Conservation (phyloP, 2,329 filamentous ascomycete genomes). For the Verticillium zaregamsianum region DNA sequence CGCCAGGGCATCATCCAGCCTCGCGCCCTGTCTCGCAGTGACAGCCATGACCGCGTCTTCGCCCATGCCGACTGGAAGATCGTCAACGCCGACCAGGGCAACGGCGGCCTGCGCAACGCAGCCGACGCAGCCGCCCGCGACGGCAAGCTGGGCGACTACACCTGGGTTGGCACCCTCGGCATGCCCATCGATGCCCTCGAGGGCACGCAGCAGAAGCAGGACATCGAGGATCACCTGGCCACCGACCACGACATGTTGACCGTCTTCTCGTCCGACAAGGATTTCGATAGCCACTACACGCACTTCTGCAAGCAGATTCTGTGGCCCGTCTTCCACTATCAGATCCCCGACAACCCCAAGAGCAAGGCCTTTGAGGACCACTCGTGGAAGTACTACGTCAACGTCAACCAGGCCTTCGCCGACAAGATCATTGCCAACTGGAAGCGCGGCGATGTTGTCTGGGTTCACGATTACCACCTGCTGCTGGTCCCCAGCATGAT, state of each 20-base stretch:
- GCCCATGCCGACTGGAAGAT: constrained; percentile 79
- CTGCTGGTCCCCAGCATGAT: constrained; percentile 86
- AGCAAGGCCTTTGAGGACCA: constrained; percentile 98
- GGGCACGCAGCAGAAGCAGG: constrained; percentile 68
- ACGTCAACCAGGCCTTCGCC: constrained; percentile 88
- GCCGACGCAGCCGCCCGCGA: constrained; percentile 72
- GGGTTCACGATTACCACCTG: constrained; percentile 95
- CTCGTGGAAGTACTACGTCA: constrained; percentile 92
- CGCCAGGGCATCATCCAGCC: constrained; percentile 57
- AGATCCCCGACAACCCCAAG: constrained; percentile 95
- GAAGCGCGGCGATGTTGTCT: constrained; percentile 89
- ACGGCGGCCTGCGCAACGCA: constrained; percentile 87
- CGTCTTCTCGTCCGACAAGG: constrained; percentile 83
- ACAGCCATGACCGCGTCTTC: constrained; percentile 66
- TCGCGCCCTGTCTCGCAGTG: constrained; percentile 45
- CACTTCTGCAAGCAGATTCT: constrained; percentile 98
- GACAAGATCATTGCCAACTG: constrained; percentile 87
- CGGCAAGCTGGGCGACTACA: constrained; percentile 67
- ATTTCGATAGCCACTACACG: constrained; percentile 90
- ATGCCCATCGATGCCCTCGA: constrained; percentile 88
- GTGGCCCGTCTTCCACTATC: constrained; percentile 97
- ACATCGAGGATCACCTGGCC: constrained; percentile 77
- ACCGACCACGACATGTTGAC: constrained; percentile 78
- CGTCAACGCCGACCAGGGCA: constrained; percentile 82
- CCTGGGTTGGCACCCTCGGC: constrained; percentile 89